phyloP scores from a whole-genome alignment of 768 basidiomycete genomes.

The Trametes villosa region DNA sequence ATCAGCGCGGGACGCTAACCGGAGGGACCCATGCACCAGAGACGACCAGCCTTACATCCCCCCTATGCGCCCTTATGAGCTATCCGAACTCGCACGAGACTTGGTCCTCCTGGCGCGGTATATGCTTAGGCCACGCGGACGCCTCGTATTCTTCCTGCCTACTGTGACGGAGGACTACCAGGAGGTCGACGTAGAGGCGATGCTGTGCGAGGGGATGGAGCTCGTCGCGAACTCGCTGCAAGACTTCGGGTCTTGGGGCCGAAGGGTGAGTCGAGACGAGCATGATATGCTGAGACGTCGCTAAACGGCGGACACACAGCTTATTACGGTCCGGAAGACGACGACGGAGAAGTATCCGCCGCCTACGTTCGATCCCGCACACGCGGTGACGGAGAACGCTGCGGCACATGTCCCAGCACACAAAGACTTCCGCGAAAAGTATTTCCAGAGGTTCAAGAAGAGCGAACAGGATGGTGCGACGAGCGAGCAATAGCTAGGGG shows the following conservation, averaged over 20 bases:
- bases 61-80: constrained; percentile 90
- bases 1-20: neutral
- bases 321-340: constrained; percentile 88
- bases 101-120: constrained; percentile 83
- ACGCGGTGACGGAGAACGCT: constrained; percentile 18
- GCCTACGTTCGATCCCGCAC: constrained; percentile 55
- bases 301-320: constrained; percentile 46
- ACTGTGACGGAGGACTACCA: constrained; percentile 92
- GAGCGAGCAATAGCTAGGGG: neutral
- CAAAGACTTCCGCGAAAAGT: constrained; percentile 86
- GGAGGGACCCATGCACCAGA: constrained; percentile 30
- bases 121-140: constrained; percentile 80
- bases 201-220: constrained; percentile 87
- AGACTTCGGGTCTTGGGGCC: constrained; percentile 93
- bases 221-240: constrained; percentile 89
- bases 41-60: constrained; percentile 80
- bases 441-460: constrained; percentile 80
- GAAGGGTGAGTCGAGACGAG: constrained; percentile 61
- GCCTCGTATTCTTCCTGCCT: constrained; percentile 95
- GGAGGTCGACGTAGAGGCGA: constrained; percentile 78
- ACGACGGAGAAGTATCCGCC: constrained; percentile 48
- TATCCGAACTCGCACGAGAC: constrained; percentile 80
- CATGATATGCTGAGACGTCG: neutral
- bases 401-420: constrained; percentile 73
- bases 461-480: neutral